Percentiles rank a stretch among this genome's conserved stretches.
These are phyloP conservation scores for Cercospora citrullina DNA, from an alignment of 2,329 filamentous ascomycete genomes.

Conservation along the genomic window DNA sequence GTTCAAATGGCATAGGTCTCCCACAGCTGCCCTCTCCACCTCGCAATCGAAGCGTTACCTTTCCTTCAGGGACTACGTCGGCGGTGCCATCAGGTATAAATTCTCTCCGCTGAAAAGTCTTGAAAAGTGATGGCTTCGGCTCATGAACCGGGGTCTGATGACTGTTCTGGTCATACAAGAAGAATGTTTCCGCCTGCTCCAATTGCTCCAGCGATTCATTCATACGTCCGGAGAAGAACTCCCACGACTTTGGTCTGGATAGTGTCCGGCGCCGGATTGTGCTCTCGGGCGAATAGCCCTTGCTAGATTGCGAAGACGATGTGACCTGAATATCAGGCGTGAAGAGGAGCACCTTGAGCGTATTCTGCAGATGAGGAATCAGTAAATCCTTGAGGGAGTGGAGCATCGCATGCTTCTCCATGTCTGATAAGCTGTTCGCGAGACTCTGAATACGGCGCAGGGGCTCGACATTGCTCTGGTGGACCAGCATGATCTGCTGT, in stretches of 20 bases:
- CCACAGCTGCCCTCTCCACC: constrained; percentile 6
- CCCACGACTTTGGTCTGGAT: background rate
- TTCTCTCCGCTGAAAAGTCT: constrained; percentile 4
- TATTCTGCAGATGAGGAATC: background rate
- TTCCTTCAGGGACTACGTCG: background rate
- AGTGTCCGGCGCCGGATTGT: background rate
- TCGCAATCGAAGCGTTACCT: constrained; percentile 6
- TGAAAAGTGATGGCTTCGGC: constrained; percentile 4
- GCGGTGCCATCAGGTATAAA: constrained; percentile 2
- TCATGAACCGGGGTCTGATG: background rate
- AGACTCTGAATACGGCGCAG: constrained; percentile 5
- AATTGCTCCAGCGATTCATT: constrained; percentile 1
- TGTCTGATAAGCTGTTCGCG: background rate
- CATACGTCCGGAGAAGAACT: background rate
- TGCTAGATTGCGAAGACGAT: background rate
- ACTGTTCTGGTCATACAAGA: constrained; percentile 2
- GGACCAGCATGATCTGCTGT: constrained; percentile 12
- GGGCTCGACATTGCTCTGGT: constrained; percentile 3
- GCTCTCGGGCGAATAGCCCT: background rate
- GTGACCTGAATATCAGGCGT: constrained; percentile 6
- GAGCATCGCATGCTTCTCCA: constrained; percentile 6
- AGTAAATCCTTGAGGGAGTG: background rate
- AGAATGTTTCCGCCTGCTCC: background rate
- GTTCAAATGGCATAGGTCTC: background rate
- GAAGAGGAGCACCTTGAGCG: constrained; percentile 7